Conservation (phyloP, 305 asterid species). For the Lippia alba region DNA sequence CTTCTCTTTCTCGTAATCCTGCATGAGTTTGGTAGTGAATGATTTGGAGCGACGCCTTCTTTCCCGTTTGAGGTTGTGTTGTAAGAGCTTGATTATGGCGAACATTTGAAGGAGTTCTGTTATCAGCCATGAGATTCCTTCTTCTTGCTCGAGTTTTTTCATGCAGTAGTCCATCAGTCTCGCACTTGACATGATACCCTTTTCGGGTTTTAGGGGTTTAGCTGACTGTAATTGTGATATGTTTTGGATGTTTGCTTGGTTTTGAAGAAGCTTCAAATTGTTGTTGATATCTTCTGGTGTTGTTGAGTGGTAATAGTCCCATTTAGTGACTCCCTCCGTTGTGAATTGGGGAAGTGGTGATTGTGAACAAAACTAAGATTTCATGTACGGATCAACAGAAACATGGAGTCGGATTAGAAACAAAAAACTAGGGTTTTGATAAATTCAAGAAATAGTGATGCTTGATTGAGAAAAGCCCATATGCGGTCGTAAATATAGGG, state of each 20-base stretch:
- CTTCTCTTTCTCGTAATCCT: slow-evolving; percentile 42
- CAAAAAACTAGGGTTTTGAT: too few species aligned
- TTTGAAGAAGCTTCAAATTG: background rate
- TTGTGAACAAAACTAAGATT: slow-evolving; percentile 28
- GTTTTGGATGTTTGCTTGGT: background rate
- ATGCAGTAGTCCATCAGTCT: background rate
- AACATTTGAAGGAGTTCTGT: background rate
- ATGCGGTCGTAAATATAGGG: too few species aligned
- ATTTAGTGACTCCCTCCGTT: background rate
- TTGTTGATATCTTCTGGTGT: background rate
- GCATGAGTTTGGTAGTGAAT: slow-evolving; percentile 36
- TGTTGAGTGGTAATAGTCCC: background rate
- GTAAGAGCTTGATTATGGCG: slow-evolving; percentile 18
- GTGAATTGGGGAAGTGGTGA: background rate
- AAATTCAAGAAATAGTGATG: too few species aligned
- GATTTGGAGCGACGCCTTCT: slow-evolving; percentile 40
- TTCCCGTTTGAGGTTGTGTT: slow-evolving; percentile 37
- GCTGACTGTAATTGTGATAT: background rate
- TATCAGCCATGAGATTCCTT: background rate
- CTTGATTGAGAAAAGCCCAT: too few species aligned
- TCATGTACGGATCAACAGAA: background rate
- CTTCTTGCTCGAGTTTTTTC: background rate
- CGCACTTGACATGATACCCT: background rate
- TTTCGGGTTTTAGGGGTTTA: background rate
- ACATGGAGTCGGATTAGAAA: background rate